A percentile compares a stretch with the other conserved stretches of the same genome.
These are phyloP conservation scores for Rhizopus stolonifer DNA, from an alignment of 371 early-diverging fungal species.

Conservation along the genomic window DNA sequence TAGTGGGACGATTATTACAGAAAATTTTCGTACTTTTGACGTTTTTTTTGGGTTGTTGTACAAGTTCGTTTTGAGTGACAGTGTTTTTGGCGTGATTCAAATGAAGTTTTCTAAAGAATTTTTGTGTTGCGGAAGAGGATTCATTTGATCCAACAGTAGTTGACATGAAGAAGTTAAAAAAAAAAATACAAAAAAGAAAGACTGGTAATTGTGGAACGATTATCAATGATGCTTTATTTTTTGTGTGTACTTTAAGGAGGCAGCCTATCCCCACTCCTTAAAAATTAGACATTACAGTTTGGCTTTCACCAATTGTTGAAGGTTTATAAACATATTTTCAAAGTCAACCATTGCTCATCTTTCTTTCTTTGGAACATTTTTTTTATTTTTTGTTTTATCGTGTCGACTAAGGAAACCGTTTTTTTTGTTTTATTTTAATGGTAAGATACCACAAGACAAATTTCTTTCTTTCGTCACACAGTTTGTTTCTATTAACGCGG, in stretches of 20 bases:
- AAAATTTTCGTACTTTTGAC: no score
- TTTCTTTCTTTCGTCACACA: no score
- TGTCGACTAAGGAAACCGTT: no score
- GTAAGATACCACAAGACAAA: no score
- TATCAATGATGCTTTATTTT: background rate
- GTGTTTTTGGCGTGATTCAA: constrained; percentile 12
- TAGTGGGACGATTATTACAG: no score
- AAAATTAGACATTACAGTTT: background rate
- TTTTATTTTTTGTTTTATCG: no score
- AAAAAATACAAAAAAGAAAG: background rate
- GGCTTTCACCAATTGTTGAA: no score
- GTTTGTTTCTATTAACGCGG: no score
- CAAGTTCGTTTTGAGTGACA: constrained; percentile 2
- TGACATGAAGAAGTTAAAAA: background rate
- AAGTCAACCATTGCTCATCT: no score
- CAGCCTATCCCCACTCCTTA: background rate
- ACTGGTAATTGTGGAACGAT: background rate
- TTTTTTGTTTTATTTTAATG: no score
- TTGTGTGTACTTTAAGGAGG: background rate
- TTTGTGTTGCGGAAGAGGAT: constrained; percentile 21
- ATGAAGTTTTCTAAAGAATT: constrained; percentile 26
- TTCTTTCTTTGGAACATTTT: no score
- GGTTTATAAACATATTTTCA: no score
- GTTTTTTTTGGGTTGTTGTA: background rate
- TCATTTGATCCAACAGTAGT: constrained; percentile 16